phyloP scores from a whole-genome alignment of 139 green algal species.

The Mychonastes homosphaera region DNA sequence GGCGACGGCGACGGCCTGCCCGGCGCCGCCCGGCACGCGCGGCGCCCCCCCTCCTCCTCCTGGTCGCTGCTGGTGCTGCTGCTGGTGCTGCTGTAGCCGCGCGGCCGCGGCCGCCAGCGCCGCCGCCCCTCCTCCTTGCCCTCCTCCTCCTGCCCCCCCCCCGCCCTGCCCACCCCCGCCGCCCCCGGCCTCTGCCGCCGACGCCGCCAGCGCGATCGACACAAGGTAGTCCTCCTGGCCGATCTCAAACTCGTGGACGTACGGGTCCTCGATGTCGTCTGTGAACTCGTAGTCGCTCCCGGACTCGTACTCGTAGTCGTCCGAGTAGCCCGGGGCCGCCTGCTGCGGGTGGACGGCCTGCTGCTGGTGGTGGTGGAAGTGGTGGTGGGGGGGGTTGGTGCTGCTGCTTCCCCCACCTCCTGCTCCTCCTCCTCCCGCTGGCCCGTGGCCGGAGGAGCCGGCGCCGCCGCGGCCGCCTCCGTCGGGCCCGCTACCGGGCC shows the following conservation, averaged over 20 bases:
- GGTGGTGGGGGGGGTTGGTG: slow-evolving; percentile 6
- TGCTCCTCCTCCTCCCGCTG: too few relatives aligned
- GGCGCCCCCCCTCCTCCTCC: too few relatives aligned
- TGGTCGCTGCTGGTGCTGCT: neutral
- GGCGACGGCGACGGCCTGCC: neutral
- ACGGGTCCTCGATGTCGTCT: slow-evolving; percentile 16
- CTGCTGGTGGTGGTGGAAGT: slow-evolving; percentile 3
- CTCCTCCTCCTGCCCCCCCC: too few relatives aligned
- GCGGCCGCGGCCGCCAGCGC: too few relatives aligned
- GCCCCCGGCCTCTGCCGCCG: slow-evolving; percentile 6
- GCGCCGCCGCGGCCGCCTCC: too few relatives aligned
- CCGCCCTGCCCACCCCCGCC: neutral
- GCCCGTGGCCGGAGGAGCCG: too few relatives aligned
- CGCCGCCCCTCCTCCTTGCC: too few relatives aligned
- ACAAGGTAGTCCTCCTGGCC: slow-evolving; percentile 23
- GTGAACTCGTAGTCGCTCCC: slow-evolving; percentile 20
- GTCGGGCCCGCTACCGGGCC: too few relatives aligned
- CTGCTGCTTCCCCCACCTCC: slow-evolving; percentile 5
- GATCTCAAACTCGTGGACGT: slow-evolving; percentile 22
- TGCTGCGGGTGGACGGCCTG: neutral
- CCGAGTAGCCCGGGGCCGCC: slow-evolving; percentile 11
- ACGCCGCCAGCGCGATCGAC: slow-evolving; percentile 13
- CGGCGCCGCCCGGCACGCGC: too few relatives aligned
- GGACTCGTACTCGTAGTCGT: slow-evolving; percentile 13
- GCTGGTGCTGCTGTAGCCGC: slow-evolving; percentile 4